Base-by-base conservation (phyloP, 1,284 basidiomycete genomes). In the Cryptococcus sp. region DNA sequence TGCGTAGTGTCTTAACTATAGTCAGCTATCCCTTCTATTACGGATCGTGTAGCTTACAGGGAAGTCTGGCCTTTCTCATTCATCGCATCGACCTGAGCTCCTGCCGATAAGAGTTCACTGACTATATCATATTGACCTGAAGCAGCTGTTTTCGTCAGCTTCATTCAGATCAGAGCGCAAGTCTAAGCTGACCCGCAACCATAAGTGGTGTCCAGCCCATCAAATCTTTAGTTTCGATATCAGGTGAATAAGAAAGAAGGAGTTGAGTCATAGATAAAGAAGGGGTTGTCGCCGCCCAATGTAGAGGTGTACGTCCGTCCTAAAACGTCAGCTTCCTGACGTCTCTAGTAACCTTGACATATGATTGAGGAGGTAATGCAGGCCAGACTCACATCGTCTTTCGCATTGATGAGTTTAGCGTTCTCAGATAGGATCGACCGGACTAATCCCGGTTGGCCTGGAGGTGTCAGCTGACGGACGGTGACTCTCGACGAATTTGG, bases 61-160 rank as follows among this genome's bases (percentile, higher is more conserved):
- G 91, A 83, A 4, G 89, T 91, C 56, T 93, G 80, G 10, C 91
- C 91, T 76, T 94, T 94, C 66, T 87, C 84, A 68, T 92, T 96
- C 59, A 79, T 82, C 63, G 83, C 83, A 61, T 88, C 88, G 48
- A 91, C 84, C 71, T 93, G 83, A 46, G 90, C 90, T 8, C 90
- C 92, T 38, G 88, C 86, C 48, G 89, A 86, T 41, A 95, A 77
- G 35, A 97, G 80, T 73, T 90, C 89, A 60, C 83, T 82, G 5
- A 90, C 89, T 15, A 90, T 78, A 49, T 86, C 84, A 55, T 87
- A 83, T 52, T 88, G 83, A 1, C 92, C 92, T 4, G 64, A 14
- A 1, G 67, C 62, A 6, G 65, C 68, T 64, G 42, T 5, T 4
- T n/a, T 47, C 53, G 41, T 13, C 43, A 34, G 51, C 38, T 49